Evolutionary conservation across 805 yeast species (phyloP), one percentile per base, ranked within the genome.

Genomic region (Candida loeiensis): DNA sequence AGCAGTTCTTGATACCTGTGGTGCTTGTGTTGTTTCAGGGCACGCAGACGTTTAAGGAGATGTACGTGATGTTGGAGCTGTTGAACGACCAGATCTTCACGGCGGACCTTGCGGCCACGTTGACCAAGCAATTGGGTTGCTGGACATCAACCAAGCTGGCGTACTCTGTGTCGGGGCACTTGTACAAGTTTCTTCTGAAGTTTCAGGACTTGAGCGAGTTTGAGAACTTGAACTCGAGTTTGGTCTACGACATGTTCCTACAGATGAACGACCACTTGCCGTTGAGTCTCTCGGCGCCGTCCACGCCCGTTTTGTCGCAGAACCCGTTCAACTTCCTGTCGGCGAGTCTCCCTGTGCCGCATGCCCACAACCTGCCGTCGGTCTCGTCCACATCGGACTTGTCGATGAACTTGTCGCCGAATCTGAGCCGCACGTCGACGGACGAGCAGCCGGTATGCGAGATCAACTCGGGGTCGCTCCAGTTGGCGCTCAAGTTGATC

Each of bases 211-310:
- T 55, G 32, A 46, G 53, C 14, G 73, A 69, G 45, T 68, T 68
- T 47, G 63, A 58, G 18, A 47, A 53, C 32, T 52, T 69, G 35
- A 60, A 52, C 42, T 50, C 63, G 1, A 56, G 45, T 13, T 45
- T 47, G 4, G 50, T 69, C 12, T 65, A 65, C 40, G 69, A 65
- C 39, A 50, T 68, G 21, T 33, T 67, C 9, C 40, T 53, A 26
- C 73, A 66, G 42, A 47, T 67, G n/a, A 66, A 66, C 49, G 74
- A 69, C 50, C 58, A 58, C 36, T 52, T 66, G 30, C 73, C 74
- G 0, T 57, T 69, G 45, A 67, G 73, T 53, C 52, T 67, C 25
- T 63, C 70, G 14, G 73, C 74, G 3, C 72, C 73, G 6, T 59
- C 70, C 2, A 69, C 73, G 3, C 73, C 74, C 15, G 53, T 66